Evolutionary conservation across 2,329 filamentous ascomycete species (phyloP).

Genomic region (Sarocladiaceae sp.): DNA sequence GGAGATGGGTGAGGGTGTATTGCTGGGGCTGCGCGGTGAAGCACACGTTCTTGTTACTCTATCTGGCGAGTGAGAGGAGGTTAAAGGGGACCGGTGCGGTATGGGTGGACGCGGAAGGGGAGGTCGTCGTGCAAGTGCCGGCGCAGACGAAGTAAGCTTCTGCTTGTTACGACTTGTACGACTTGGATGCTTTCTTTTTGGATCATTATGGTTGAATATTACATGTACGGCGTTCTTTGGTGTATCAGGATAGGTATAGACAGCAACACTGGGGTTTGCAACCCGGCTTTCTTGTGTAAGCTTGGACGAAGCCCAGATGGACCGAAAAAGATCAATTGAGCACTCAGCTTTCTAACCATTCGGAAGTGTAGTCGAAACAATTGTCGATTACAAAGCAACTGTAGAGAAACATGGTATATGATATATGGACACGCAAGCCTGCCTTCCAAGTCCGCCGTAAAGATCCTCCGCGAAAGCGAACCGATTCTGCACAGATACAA

Average conservation of each 20-base stretch:
- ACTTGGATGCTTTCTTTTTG: too few species aligned
- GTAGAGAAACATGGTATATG: conserved; percentile 6
- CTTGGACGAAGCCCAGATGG: too few species aligned
- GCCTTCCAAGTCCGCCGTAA: neutral
- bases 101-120: conserved; percentile 62
- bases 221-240: too few species aligned
- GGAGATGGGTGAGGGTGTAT: conserved; percentile 52
- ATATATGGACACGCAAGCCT: neutral
- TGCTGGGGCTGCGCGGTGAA: conserved; percentile 71
- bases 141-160: too few species aligned
- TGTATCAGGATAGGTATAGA: too few species aligned
- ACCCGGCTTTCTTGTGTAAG: too few species aligned
- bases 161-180: too few species aligned
- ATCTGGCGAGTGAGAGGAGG: conserved; percentile 60
- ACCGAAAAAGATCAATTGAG: too few species aligned
- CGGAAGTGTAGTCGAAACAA: neutral
- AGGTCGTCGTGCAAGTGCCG: conserved; percentile 39
- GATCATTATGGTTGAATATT: too few species aligned
- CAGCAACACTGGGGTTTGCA: too few species aligned
- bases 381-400: neutral
- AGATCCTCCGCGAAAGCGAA: neutral
- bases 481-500: neutral
- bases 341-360: too few species aligned
- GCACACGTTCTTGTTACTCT: conserved; percentile 70
- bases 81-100: conserved; percentile 49